Evolutionary conservation across 306 rosid genomes (phyloP), one percentile per base, ranked within the genome.

Genomic region (Sphenostylis stenocarpa): DNA sequence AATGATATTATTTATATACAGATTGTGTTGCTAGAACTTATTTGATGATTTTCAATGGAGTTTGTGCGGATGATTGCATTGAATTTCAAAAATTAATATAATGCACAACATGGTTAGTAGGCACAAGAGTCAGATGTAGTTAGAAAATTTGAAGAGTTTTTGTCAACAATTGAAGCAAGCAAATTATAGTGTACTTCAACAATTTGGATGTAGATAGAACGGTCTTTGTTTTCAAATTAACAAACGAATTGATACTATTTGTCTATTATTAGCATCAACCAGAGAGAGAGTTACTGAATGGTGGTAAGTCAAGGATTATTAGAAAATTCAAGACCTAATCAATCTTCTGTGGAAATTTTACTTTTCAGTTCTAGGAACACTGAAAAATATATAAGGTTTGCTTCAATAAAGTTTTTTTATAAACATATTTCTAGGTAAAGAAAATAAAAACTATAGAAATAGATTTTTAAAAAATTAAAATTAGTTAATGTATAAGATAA

Each of bases 21-120:
- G 33, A 36, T 23, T 8, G 23, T 2, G 20, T 23, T 34, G 55
- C 0, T 57, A 43, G 55, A 63, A 48, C 68, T 55, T 69, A 26
- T 23, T 52, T 77, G 39, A 44, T 43, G 20, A 45, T 57, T 29
- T 21, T 31, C 33, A 23, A 26, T 62, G 67, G 26, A n/a, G 10
- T 78, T 43, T 58, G 53, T 44, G 70, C 20, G 23, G 47, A 67
- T 68, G 47, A 55, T 68, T 44, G 12, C 43, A 17, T 53, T 67
- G 36, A 57, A 44, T 57, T 78, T 78, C 41, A 28, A 33, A 56
- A 14, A 38, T 21, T 77, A 20, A 14, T 31, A 21, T 56, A 29
- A 23, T 36, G 4, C 53, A 41, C 20, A 19, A 20, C 17, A 20
- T 69, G 44, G 61, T 53, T 67, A 26, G 16, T 62, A 10, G 11